Conservation (phyloP, 768 basidiomycete genomes). For the Auricularia sp. region DNA sequence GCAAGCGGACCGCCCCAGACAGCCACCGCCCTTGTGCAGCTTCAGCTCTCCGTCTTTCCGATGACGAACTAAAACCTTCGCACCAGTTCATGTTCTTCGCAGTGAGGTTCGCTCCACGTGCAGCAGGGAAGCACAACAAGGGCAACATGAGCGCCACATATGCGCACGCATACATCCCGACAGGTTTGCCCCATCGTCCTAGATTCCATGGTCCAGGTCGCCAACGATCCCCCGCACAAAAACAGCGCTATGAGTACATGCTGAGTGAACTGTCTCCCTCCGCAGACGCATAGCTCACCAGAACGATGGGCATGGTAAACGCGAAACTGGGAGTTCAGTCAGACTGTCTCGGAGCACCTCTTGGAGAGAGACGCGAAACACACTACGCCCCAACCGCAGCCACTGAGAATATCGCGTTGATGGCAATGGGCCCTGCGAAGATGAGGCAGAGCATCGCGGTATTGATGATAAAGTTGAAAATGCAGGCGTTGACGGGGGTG, state of each 20-base stretch:
- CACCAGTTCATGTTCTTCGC: constrained; percentile 7
- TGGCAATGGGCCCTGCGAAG: constrained; percentile 7
- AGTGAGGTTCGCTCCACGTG: constrained; percentile 4
- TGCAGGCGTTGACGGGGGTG: constrained; percentile 6
- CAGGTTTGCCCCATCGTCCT: constrained; percentile 7
- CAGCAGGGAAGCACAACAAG: constrained; percentile 6
- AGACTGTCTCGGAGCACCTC: background rate
- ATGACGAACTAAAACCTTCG: background rate
- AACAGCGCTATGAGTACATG: background rate
- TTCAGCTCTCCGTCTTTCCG: too few species aligned
- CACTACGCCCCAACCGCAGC: constrained; percentile 3
- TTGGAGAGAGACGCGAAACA: background rate
- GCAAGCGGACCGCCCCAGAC: constrained; percentile 9
- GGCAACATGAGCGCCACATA: constrained; percentile 8
- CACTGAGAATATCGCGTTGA: constrained; percentile 7
- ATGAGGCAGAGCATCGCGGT: constrained; percentile 7
- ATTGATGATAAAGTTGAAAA: constrained; percentile 8
- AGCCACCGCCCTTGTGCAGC: background rate
- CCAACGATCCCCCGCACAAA: constrained; percentile 8
- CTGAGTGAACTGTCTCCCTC: background rate
- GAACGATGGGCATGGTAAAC: constrained; percentile 9
- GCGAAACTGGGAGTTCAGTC: constrained; percentile 1
- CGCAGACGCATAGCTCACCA: background rate
- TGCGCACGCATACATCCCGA: constrained; percentile 3
- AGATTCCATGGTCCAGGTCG: constrained; percentile 10